Base-by-base conservation (phyloP, 2,329 filamentous ascomycete species). In the Atkinsonella texensis region DNA sequence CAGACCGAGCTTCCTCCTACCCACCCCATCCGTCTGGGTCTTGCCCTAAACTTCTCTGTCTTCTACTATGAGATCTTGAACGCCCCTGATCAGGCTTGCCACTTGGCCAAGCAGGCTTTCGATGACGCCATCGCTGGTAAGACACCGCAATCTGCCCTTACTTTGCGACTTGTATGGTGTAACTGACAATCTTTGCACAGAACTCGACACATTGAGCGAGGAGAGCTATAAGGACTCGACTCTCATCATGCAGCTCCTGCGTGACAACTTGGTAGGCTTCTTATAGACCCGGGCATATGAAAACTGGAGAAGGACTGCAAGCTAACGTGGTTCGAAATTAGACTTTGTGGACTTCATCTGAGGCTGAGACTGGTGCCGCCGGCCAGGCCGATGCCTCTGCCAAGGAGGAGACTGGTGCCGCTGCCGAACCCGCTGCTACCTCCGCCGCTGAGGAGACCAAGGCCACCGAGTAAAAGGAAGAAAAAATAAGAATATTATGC, bases 61-160 rank as follows among this genome's bases (percentile, higher is more conserved):
- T 97, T 96, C 81, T 97, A 97, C 85, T 98, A 98, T 73, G 93
- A 98, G 83, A 98, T 97, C 70, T 80, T 97, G 66, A 98, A 97
- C 80, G 89, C 91, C 43, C 91, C 91, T 58, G 93, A 97, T 72
- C 91, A 94, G 77, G 91, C 90, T 68, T 96, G 91, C 84, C 90
- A 95, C 73, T 84, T 96, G 62, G 91, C 91, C 73, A 97, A 97
- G 84, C 91, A 97, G 79, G 91, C 93, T 48, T 97, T 97, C 67
- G 91, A 97, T 70, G 91, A 97, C 74, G 91, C 91, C 61, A 96
- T 96, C 81, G 90, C 90, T 65, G 75, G 75, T 79, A 63, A 58
- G 68, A 61, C n/a, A 11, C 42, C 15, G 28, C 18, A 11, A 42
- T 31, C 6, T 20, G 17, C 18, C 10, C 13, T 3, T 38, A 17